These are phyloP conservation scores for Aspergillus nidulans DNA, from an alignment of 495 filamentous ascomycete genomes.

Conservation along the genomic window DNA sequence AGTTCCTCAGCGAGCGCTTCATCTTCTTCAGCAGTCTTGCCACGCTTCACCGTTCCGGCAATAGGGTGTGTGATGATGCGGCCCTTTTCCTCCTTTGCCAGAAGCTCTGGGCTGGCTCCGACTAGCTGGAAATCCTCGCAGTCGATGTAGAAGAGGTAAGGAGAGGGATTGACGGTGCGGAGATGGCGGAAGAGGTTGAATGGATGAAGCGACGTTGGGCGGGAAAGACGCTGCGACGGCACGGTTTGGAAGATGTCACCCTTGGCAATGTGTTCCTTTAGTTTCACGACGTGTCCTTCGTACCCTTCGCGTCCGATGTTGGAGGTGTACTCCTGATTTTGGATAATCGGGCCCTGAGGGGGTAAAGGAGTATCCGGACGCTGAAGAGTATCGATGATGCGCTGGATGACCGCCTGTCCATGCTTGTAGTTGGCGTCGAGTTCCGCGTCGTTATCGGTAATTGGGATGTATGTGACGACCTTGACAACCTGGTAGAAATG, in stretches of 20 bases:
- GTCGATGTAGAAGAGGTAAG: conserved; percentile 94
- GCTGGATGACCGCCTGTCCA: conserved; percentile 57
- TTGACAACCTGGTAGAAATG: conserved; percentile 90
- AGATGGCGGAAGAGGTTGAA: conserved; percentile 98
- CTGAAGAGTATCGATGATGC: conserved; percentile 64
- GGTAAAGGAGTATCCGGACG: conserved; percentile 73
- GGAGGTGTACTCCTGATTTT: conserved; percentile 75
- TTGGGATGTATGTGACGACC: conserved; percentile 79
- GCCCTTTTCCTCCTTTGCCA: conserved; percentile 83
- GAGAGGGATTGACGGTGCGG: conserved; percentile 90
- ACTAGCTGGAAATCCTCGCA: conserved; percentile 91
- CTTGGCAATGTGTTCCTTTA: conserved; percentile 82
- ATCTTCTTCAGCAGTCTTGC: conserved; percentile 75
- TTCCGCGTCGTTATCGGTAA: conserved; percentile 44
- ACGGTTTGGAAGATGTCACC: conserved; percentile 98
- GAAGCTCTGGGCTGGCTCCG: conserved; percentile 86
- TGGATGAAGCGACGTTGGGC: conserved; percentile 84
- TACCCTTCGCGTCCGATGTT: conserved; percentile 90
- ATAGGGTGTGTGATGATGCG: conserved; percentile 96
- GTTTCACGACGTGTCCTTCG: conserved; percentile 70
- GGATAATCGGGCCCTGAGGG: conserved; percentile 64
- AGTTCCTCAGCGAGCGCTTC: conserved; percentile 73
- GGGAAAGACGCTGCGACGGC: conserved; percentile 85
- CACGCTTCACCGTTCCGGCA: conserved; percentile 88
- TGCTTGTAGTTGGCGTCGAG: conserved; percentile 59